Evolutionary conservation across 1,284 basidiomycete species (phyloP).

Genomic region (Prillingera fragicola): DNA sequence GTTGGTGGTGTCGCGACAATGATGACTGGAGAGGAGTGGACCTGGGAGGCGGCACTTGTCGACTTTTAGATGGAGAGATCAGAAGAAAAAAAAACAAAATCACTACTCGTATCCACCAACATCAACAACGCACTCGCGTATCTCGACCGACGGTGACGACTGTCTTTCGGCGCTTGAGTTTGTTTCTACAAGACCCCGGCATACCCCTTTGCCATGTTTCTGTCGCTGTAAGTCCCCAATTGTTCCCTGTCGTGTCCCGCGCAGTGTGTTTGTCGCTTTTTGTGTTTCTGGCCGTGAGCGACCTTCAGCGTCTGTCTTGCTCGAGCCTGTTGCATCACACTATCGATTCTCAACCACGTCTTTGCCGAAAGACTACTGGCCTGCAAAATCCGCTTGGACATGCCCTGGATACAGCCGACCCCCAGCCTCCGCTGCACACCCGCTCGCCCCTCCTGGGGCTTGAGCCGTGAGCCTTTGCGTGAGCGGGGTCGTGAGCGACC

Average conservation of each 20-base stretch:
- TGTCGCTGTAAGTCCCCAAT: conserved; percentile 13
- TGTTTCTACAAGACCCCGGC: conserved; percentile 2
- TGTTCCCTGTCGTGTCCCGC: no score
- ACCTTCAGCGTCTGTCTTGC: no score
- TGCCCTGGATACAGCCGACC: conserved; percentile 10
- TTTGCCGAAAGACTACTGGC: neutral
- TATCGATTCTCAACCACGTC: neutral
- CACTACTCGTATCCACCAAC: no score
- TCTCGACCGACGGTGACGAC: neutral
- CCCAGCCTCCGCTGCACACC: conserved; percentile 21
- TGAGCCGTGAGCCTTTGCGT: conserved; percentile 25
- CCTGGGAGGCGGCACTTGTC: conserved; percentile 20
- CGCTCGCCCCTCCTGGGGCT: conserved; percentile 18
- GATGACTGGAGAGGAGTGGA: conserved; percentile 14
- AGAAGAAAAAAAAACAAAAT: conserved; percentile 5
- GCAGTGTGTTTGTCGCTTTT: neutral
- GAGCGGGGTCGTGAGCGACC: conserved; percentile 17
- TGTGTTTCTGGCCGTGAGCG: neutral
- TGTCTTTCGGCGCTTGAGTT: neutral
- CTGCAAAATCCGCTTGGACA: neutral
- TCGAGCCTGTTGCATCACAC: neutral
- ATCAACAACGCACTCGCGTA: neutral
- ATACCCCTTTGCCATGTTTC: neutral
- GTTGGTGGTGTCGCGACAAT: conserved; percentile 3
- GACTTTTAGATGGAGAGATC: conserved; percentile 7